Base-by-base conservation (phyloP, 2,329 filamentous ascomycete genomes). In the Periglandula ipomoeae region DNA sequence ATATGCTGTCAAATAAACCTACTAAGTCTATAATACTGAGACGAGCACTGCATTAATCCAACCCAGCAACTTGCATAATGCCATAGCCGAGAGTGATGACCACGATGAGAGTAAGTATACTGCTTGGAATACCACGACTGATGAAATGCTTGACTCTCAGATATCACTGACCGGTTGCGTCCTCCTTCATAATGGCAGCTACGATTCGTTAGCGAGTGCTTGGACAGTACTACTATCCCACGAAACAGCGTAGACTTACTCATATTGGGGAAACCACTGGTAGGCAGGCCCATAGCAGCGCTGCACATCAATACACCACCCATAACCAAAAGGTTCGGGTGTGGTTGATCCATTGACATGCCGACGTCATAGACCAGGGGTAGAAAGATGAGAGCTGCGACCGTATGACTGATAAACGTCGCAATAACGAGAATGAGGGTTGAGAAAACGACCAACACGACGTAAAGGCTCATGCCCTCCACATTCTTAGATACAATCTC, bases 101-200 rank as follows among this genome's bases (percentile, higher is more conserved):
- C 9, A 98, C 87, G 0, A 75, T 65, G 57, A 95, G 84, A 1
- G 89, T 84, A 48, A 96, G 73, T 32, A 97, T 64, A 66, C 87
- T 94, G 61, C 86, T 84, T 1, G 93, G 91, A 34, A 98, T 81
- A 61, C 93, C 93, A n/a, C 90, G 76, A 46, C 86, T 94, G 60
- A 98, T 84, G 67, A 98, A 98, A 65, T 98, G 93, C 62, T 86
- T 87, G 46, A 98, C 94, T 52, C 85, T 76, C 47, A 98, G 76
- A 62, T 98, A 98, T 49, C 93, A 78, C 63, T 95, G 88, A 8
- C 93, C 93, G 0, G 90, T 94, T 0, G 87, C 79, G 59, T 98
- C 91, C 69, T 98, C 93, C 76, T 97, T 97, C 93, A 98, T 97
- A 60, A 98, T 97, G 4, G 93, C 93, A 61, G 93, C 89, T 94